A percentile compares a stretch with the other conserved stretches of the same genome.
These are phyloP conservation scores for Solanum aculeatissimum DNA, from an alignment of 305 asterid species.

Conservation along the genomic window DNA sequence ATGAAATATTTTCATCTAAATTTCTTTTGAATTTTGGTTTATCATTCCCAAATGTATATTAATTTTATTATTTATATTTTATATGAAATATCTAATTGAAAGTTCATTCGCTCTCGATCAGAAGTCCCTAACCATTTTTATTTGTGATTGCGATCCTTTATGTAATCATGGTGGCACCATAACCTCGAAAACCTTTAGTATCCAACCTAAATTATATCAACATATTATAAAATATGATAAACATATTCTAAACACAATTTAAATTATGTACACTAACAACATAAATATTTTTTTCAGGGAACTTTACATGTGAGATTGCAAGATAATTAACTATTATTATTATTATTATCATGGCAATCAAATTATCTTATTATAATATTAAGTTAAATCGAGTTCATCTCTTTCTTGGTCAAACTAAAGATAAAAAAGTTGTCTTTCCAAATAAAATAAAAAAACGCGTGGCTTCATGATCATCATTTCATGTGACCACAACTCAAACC, in stretches of 20 bases:
- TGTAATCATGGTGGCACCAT: too few relatives aligned
- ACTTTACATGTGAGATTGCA: neutral
- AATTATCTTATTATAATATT: neutral
- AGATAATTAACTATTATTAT: neutral
- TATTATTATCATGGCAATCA: neutral
- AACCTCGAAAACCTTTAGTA: too few relatives aligned
- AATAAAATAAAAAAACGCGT: constrained; percentile 14
- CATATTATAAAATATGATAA: neutral
- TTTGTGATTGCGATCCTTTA: too few relatives aligned
- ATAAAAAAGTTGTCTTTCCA: neutral
- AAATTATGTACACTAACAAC: neutral
- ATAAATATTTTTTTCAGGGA: neutral
- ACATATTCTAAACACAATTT: neutral
- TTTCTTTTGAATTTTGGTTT: too few relatives aligned
- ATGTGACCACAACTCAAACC: constrained; percentile 24
- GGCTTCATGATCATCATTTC: constrained; percentile 8
- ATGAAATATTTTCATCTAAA: neutral
- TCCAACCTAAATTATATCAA: too few relatives aligned
- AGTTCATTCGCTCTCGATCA: neutral
- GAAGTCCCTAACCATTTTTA: too few relatives aligned
- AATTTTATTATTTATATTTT: too few relatives aligned
- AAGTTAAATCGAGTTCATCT: neutral
- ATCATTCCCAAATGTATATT: too few relatives aligned
- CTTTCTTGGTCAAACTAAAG: neutral
- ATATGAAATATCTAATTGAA: too few relatives aligned